These are phyloP conservation scores for Bryoglossum gracile DNA, from an alignment of 495 filamentous ascomycete genomes.

Conservation along the genomic window DNA sequence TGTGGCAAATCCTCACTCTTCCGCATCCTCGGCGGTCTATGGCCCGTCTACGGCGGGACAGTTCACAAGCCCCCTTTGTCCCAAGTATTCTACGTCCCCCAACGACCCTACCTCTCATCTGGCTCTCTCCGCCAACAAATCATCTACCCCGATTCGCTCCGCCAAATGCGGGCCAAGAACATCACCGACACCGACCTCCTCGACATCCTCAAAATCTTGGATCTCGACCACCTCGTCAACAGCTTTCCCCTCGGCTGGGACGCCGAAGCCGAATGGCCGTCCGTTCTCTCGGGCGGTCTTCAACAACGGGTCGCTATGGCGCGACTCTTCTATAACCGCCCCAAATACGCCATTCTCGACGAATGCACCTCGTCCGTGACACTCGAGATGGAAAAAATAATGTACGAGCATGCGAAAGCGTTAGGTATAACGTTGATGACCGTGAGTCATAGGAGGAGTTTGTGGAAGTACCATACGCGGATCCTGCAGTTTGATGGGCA, in stretches of 20 bases:
- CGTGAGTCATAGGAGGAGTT: conserved; percentile 78
- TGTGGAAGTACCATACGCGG: conserved; percentile 93
- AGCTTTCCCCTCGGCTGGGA: conserved; percentile 78
- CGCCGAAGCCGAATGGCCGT: conserved; percentile 92
- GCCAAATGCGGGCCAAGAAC: conserved; percentile 78
- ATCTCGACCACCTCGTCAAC: conserved; percentile 77
- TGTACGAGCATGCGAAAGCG: conserved; percentile 94
- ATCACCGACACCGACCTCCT: conserved; percentile 76
- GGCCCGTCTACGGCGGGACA: conserved; percentile 96
- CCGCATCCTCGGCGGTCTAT: conserved; percentile 90
- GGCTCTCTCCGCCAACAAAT: conserved; percentile 91
- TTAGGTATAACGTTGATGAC: conserved; percentile 94
- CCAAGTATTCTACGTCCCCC: conserved; percentile 97
- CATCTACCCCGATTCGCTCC: conserved; percentile 86
- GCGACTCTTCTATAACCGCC: conserved; percentile 87
- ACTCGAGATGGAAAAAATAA: conserved; percentile 84
- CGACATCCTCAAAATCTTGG: conserved; percentile 67
- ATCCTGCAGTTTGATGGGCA: conserved; percentile 97
- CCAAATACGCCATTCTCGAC: conserved; percentile 89
- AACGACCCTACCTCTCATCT: conserved; percentile 85
- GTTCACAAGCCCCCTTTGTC: conserved; percentile 83
- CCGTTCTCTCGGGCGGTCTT: conserved; percentile 79
- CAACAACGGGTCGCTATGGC: conserved; percentile 99
- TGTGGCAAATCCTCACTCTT: conserved; percentile 96
- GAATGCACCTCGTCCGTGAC: conserved; percentile 94